Evolutionary conservation across 1,284 basidiomycete species (phyloP).

Genomic region (Tetrapyrgos nigripes): DNA sequence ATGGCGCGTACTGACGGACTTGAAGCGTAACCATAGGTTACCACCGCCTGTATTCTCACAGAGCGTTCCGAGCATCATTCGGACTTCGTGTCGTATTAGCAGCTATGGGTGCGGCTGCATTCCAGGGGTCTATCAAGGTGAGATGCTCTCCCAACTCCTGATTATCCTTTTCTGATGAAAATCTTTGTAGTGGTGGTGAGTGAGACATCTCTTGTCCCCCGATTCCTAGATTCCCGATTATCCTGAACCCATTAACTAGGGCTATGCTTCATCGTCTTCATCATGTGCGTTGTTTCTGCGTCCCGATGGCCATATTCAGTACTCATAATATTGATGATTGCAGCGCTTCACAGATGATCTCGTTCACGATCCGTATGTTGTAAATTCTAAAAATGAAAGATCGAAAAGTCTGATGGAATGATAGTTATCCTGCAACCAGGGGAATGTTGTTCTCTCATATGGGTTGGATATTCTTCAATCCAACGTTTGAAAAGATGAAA

Average conservation of each 20-base stretch:
- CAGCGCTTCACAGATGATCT: conserved; percentile 83
- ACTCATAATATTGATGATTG: neutral
- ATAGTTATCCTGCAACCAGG: conserved; percentile 73
- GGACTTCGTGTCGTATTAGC: conserved; percentile 65
- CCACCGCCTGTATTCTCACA: conserved; percentile 79
- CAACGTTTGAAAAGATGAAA: conserved; percentile 67
- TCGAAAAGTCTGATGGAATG: conserved; percentile 5
- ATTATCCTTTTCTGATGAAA: conserved; percentile 38
- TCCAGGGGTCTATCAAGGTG: conserved; percentile 68
- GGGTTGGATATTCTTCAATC: conserved; percentile 87
- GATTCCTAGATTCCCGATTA: neutral
- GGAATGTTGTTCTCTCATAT: conserved; percentile 81
- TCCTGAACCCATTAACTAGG: conserved; percentile 45
- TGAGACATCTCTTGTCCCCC: too few species aligned
- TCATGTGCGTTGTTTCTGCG: conserved; percentile 57
- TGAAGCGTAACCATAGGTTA: conserved; percentile 76
- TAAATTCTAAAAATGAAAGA: conserved; percentile 10
- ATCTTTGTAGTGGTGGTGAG: conserved; percentile 48
- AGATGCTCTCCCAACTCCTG: conserved; percentile 41
- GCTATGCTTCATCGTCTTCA: conserved; percentile 78
- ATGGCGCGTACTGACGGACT: too few species aligned
- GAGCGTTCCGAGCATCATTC: conserved; percentile 66
- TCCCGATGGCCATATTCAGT: neutral
- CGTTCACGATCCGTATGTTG: conserved; percentile 75
- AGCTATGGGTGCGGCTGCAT: conserved; percentile 72